Percentiles rank a stretch among this genome's conserved stretches.
Evolutionary conservation across 495 filamentous ascomycete genomes (phyloP).

Genomic region (Annulohypoxylon stygium): DNA sequence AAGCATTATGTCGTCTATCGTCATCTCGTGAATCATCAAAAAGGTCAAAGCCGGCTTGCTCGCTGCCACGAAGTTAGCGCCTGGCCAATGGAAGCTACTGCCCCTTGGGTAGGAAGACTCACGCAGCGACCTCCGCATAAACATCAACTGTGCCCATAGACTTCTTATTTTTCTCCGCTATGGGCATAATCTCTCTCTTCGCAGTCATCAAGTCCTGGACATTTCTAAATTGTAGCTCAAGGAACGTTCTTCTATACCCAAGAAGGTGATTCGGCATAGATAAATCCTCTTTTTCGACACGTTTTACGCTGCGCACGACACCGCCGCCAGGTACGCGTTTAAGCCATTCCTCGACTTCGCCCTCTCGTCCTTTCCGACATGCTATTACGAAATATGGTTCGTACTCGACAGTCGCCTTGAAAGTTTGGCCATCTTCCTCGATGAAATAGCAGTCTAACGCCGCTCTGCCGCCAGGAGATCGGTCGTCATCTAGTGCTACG

Average conservation of each 20-base stretch:
- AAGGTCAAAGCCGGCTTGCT: conserved; percentile 90
- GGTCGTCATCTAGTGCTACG: conserved; percentile 78
- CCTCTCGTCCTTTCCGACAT: conserved; percentile 86
- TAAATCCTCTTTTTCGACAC: conserved; percentile 92
- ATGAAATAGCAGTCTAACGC: conserved; percentile 98
- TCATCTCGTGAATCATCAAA: conserved; percentile 91
- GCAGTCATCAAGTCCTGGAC: conserved; percentile 86
- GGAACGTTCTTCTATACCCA: conserved; percentile 87
- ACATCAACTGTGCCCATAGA: conserved; percentile 96
- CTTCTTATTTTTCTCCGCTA: conserved; percentile 97
- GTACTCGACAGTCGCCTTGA: conserved; percentile 96
- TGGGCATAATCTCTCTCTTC: conserved; percentile 82
- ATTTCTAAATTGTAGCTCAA: conserved; percentile 88
- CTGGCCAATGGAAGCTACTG: background rate
- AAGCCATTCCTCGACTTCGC: conserved; percentile 96
- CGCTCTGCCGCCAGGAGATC: conserved; percentile 80
- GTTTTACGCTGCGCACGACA: conserved; percentile 79
- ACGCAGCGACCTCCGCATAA: conserved; percentile 96
- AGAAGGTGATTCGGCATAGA: conserved; percentile 96
- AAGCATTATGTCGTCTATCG: conserved; percentile 83
- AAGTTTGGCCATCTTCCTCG: conserved; percentile 90
- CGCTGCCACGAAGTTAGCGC: conserved; percentile 63
- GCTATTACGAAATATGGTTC: conserved; percentile 97
- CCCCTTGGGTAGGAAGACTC: conserved; percentile 48
- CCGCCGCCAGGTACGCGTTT: conserved; percentile 85